These are phyloP conservation scores for Yamadazyma kitorensis DNA, from an alignment of 805 yeast species.

Conservation along the genomic window DNA sequence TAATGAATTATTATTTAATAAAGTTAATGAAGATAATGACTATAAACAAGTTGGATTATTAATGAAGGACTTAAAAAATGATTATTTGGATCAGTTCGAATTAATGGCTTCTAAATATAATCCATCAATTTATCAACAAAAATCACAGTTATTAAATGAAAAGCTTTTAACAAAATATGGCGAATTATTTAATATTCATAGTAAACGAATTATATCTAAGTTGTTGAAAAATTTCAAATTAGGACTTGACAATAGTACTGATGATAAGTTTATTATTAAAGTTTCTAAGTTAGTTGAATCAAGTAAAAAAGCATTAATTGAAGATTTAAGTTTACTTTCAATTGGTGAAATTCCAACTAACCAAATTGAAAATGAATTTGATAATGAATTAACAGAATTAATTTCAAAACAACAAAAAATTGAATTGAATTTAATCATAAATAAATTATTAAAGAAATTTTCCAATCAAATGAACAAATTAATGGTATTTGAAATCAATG, in stretches of 20 bases:
- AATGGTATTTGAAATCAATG: constrained; percentile 44
- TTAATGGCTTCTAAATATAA: constrained; percentile 74
- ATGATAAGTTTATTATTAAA: constrained; percentile 17
- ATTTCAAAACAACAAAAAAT: constrained; percentile 31
- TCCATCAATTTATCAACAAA: constrained; percentile 61
- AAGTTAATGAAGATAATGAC: constrained; percentile 28
- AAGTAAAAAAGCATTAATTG: constrained; percentile 12
- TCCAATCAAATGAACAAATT: constrained; percentile 47
- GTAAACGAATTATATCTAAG: constrained; percentile 15
- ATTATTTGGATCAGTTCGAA: constrained; percentile 58
- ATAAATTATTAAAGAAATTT: constrained; percentile 46
- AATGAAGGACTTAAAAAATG: constrained; percentile 42
- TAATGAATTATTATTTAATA: constrained; percentile 10
- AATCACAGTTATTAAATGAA: constrained; percentile 48
- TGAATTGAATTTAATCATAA: constrained; percentile 31
- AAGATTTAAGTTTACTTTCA: constrained; percentile 20
- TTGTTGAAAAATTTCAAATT: constrained; percentile 15
- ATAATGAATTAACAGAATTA: constrained; percentile 41
- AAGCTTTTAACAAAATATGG: constrained; percentile 30
- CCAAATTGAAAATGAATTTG: constrained; percentile 13
- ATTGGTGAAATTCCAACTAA: constrained; percentile 28
- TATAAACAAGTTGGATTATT: constrained; percentile 45
- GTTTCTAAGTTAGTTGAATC: constrained; percentile 5
- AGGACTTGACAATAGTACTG: constrained; percentile 8
- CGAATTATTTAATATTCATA: constrained; percentile 37